Conservation (phyloP, 305 asterid species). For the Salvia sclarea region DNA sequence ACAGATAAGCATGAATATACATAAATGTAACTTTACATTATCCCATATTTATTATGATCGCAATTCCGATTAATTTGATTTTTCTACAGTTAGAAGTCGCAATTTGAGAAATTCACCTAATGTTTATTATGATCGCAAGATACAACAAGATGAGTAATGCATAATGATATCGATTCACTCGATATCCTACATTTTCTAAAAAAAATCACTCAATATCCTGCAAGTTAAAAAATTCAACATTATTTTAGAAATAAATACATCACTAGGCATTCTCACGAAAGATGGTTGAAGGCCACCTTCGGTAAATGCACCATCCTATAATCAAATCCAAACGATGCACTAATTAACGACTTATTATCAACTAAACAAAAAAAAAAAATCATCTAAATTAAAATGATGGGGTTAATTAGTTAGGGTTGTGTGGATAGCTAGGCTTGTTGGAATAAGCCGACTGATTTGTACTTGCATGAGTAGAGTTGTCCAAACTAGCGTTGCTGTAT, state of each 20-base stretch:
- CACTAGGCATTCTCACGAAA: conserved; percentile 1
- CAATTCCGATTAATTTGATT: too few species aligned
- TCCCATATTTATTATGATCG: too few species aligned
- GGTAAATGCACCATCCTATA: conserved; percentile 13
- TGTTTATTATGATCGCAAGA: not conserved
- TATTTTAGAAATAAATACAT: not conserved
- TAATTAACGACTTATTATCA: conserved; percentile 24
- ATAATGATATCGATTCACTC: not conserved
- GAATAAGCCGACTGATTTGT: conserved; percentile 23
- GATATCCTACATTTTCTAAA: not conserved
- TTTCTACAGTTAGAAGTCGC: not conserved
- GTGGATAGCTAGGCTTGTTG: conserved; percentile 30
- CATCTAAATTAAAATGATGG: not conserved
- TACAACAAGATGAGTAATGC: not conserved
- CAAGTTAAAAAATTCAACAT: not conserved
- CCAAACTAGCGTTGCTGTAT: not conserved
- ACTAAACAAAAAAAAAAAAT: not conserved
- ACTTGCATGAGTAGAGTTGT: not conserved
- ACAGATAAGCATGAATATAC: not conserved
- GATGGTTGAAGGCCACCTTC: not conserved
- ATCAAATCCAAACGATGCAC: not conserved
- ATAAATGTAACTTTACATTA: not conserved
- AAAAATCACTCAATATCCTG: not conserved
- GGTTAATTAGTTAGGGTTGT: conserved; percentile 30
- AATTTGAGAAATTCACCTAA: not conserved